phyloP scores from a whole-genome alignment of 495 filamentous ascomycete species.

The Trichoderma reesei region DNA sequence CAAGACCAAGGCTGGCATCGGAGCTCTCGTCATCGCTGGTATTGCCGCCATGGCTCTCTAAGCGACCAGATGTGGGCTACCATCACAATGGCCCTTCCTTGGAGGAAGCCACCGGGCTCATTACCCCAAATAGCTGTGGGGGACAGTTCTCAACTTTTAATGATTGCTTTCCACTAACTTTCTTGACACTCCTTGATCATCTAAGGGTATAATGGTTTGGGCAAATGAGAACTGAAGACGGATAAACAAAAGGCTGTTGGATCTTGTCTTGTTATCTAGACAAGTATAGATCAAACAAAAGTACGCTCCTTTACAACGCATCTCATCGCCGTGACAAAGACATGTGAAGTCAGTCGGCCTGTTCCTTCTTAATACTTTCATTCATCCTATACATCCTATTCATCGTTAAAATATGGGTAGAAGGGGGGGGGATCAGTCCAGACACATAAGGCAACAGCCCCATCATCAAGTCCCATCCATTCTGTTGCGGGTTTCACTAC shows the following conservation, averaged over 20 bases:
- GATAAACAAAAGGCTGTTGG: not conserved
- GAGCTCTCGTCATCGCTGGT: conserved; percentile 24
- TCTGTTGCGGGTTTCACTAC: no score
- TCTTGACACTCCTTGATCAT: not conserved
- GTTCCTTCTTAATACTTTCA: not conserved
- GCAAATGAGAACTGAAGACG: not conserved
- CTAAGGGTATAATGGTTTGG: not conserved
- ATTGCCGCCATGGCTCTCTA: conserved; percentile 19
- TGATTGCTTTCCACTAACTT: not conserved
- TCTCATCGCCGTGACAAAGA: no score
- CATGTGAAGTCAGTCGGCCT: no score
- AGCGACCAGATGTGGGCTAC: not conserved
- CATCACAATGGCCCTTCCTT: not conserved
- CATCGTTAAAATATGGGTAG: not conserved
- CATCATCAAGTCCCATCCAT: not conserved
- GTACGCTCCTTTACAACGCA: conserved; percentile 5
- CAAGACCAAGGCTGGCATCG: conserved; percentile 20
- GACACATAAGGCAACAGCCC: not conserved
- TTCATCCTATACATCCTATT: not conserved
- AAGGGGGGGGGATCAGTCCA: not conserved
- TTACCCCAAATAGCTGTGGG: not conserved
- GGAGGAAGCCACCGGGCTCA: no score
- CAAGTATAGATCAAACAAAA: conserved; percentile 1
- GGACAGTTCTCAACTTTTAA: conserved; percentile 4
- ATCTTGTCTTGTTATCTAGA: not conserved